Conservation (phyloP, 2,329 filamentous ascomycete species). For the Orbilia blumenaviensis region DNA sequence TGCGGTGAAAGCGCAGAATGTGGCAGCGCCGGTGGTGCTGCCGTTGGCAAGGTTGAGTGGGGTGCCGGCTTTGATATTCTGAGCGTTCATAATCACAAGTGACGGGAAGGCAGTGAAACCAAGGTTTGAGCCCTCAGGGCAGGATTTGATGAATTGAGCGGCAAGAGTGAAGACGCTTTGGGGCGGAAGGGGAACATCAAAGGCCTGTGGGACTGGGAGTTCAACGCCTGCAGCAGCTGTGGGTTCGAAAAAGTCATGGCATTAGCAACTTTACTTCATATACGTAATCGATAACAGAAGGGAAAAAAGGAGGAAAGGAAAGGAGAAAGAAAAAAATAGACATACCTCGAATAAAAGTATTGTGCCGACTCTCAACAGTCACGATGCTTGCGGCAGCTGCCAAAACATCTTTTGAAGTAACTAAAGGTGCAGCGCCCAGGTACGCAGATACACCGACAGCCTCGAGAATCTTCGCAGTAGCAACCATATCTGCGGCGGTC, state of each 20-base stretch:
- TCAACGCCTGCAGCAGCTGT: conserved; percentile 60
- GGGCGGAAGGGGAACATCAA: conserved; percentile 75
- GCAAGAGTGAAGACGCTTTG: conserved; percentile 77
- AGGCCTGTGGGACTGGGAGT: conserved; percentile 71
- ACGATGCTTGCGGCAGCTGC: conserved; percentile 75
- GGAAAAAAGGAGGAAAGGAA: too few relatives aligned
- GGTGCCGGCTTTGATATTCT: conserved; percentile 53
- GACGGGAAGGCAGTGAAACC: conserved; percentile 71
- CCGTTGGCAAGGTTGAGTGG: conserved; percentile 66
- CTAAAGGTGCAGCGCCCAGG: conserved; percentile 74
- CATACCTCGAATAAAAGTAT: conserved; percentile 74
- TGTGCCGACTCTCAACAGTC: conserved; percentile 77
- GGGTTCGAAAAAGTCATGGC: not conserved
- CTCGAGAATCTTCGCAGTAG: conserved; percentile 75
- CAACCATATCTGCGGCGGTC: conserved; percentile 73
- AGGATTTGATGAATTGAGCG: conserved; percentile 75
- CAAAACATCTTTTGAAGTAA: conserved; percentile 70
- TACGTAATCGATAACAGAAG: too few relatives aligned
- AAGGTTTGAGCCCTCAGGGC: conserved; percentile 73
- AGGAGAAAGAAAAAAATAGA: conserved; percentile 62
- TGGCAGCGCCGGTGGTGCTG: conserved; percentile 60
- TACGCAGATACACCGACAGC: conserved; percentile 77
- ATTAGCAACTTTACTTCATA: not conserved
- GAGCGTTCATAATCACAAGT: conserved; percentile 59
- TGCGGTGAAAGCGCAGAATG: conserved; percentile 61